Base-by-base conservation (phyloP, 441 rosid species). In the Gossypium davidsonii region DNA sequence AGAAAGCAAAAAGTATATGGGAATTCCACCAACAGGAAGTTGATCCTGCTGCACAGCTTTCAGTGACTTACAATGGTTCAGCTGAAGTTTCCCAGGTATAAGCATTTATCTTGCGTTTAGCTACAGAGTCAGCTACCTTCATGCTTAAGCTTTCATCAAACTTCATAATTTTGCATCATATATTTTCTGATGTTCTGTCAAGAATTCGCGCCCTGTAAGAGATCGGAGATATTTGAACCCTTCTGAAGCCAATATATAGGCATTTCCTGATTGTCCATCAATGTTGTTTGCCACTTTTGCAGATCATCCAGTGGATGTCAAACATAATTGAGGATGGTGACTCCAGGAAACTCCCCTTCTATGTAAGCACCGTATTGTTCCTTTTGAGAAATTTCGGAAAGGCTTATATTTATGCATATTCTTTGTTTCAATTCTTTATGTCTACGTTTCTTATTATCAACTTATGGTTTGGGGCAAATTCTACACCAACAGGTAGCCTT, bases 11-110 rank as follows among this genome's bases (percentile, higher is more conserved):
- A 78, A 84, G 79, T 68, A 79, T 86, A 52, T 92, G 86, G 87
- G 82, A 78, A 60, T 75, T 88, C 59, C 86, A 85, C 62, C 76
- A 76, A 48, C 90, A 85, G 52, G 90, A 90, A 67, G 84, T 78
- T 26, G 96, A 93, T 84, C 90, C 89, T 59, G 98, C 91, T 52
- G 87, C 98, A 42, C 99, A 95, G 83, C 97, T 95, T 59, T 97
- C 93, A 34, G 96, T 94, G 55, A 87, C 87, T 78, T 95, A 89
- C 77, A 91, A 93, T 53, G 96, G 93, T 78, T 83, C 92, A 1
- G 74, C 80, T 70, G 97, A 91, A 86, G 81, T 83, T 79, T 73
- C 93, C 28, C 77, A 89, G 97, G 98, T 92, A 79, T 58, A 65
- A 59, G 31, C 67, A 52, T 73, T 21, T 37, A 52, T 67, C 17